A percentile compares a stretch with the other conserved stretches of the same genome.
Conservation (phyloP, 2,329 filamentous ascomycete species). For the Pyrenochaeta sp. region DNA sequence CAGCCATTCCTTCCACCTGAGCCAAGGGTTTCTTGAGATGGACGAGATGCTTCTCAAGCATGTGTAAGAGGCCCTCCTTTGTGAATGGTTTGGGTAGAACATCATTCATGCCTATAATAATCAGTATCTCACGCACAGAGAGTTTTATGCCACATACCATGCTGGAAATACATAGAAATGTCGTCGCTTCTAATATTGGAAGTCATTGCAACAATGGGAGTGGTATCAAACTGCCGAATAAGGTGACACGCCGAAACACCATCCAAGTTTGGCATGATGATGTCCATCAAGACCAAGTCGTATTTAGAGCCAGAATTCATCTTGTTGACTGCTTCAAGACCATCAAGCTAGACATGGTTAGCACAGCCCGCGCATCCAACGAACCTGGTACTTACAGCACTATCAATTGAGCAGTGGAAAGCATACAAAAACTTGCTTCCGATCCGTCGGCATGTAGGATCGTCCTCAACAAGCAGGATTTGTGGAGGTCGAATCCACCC, state of each 20-base stretch:
- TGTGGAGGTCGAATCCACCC: slow-evolving; percentile 74
- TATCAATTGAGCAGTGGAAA: slow-evolving; percentile 69
- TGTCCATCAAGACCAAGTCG: slow-evolving; percentile 65
- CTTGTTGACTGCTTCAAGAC: slow-evolving; percentile 89
- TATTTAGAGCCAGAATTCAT: slow-evolving; percentile 72
- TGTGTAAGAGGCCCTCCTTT: slow-evolving; percentile 76
- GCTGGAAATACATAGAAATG: slow-evolving; percentile 95
- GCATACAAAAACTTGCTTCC: slow-evolving; percentile 72
- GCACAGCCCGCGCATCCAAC: slow-evolving; percentile 5
- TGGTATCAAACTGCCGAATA: slow-evolving; percentile 84
- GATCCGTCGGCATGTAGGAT: slow-evolving; percentile 71
- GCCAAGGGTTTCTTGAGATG: slow-evolving; percentile 74
- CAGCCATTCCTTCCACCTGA: slow-evolving; percentile 57
- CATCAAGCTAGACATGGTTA: slow-evolving; percentile 70
- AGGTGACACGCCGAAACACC: slow-evolving; percentile 94
- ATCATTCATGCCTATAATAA: slow-evolving; percentile 84
- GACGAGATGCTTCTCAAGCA: slow-evolving; percentile 88
- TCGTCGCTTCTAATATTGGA: slow-evolving; percentile 97
- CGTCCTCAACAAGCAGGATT: slow-evolving; percentile 89
- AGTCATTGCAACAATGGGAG: slow-evolving; percentile 97
- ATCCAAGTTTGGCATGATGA: slow-evolving; percentile 97
- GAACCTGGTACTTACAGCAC: slow-evolving; percentile 59
- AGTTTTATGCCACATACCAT: slow-evolving; percentile 69
- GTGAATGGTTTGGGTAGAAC: slow-evolving; percentile 98
- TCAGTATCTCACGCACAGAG: slow-evolving; percentile 29